Conservation (phyloP, 495 filamentous ascomycete species). For the Lasiosphaeria miniovina region DNA sequence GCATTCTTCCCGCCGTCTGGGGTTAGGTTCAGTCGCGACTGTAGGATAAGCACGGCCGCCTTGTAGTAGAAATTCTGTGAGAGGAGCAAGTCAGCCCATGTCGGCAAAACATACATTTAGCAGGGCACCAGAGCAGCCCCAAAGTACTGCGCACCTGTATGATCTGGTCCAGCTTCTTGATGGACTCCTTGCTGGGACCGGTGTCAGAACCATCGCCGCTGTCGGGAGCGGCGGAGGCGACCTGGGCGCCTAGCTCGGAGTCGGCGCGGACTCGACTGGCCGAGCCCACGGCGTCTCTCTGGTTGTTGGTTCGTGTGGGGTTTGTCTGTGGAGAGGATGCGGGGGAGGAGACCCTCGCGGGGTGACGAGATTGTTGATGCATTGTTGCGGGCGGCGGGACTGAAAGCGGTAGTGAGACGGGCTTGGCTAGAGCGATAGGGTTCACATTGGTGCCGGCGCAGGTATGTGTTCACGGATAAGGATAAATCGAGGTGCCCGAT, state of each 20-base stretch:
- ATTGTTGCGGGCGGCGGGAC: conserved; percentile 42
- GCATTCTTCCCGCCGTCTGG: conserved; percentile 57
- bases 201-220: conserved; percentile 42
- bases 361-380: conserved; percentile 81
- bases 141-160: conserved; percentile 63
- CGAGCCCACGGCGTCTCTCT: conserved; percentile 55
- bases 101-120: not conserved
- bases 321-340: conserved; percentile 64
- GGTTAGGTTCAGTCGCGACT: conserved; percentile 69
- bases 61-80: conserved; percentile 86
- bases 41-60: conserved; percentile 78
- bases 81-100: conserved; percentile 17
- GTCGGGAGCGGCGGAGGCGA: conserved; percentile 39
- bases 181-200: conserved; percentile 55
- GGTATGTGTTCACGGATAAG: not conserved
- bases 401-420: conserved; percentile 1
- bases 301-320: conserved; percentile 66
- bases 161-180: conserved; percentile 82
- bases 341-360: conserved; percentile 61
- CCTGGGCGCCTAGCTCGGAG: conserved; percentile 35
- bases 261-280: conserved; percentile 33
- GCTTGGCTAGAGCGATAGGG: not conserved
- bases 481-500: not conserved
- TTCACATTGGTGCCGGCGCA: conserved; percentile 24
- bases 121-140: not conserved